phyloP scores from a whole-genome alignment of 2,329 filamentous ascomycete genomes.

The Xylariaceae sp. region DNA sequence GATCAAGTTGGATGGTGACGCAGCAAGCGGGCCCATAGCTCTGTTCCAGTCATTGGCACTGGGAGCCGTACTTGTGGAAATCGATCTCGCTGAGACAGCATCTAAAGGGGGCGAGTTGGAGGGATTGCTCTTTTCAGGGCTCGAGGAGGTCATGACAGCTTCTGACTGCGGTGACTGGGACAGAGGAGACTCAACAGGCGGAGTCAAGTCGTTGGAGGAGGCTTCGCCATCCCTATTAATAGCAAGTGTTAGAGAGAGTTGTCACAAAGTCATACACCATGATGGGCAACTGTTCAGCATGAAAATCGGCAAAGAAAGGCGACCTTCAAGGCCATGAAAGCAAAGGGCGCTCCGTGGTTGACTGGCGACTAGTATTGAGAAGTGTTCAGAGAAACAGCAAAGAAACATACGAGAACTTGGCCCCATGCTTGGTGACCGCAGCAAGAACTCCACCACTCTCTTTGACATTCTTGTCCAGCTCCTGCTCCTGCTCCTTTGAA shows the following conservation, averaged over 20 bases:
- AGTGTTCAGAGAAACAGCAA: background rate
- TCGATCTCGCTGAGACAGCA: slow-evolving; percentile 31
- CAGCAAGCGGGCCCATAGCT: slow-evolving; percentile 29
- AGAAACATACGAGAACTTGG: slow-evolving; percentile 31
- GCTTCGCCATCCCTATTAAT: slow-evolving; percentile 17
- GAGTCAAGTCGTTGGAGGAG: slow-evolving; percentile 23
- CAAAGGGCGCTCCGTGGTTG: slow-evolving; percentile 2
- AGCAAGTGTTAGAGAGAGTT: slow-evolving; percentile 16
- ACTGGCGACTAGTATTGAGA: slow-evolving; percentile 3
- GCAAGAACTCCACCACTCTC: slow-evolving; percentile 33
- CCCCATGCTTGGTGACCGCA: slow-evolving; percentile 35
- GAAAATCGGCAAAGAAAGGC: slow-evolving; percentile 16
- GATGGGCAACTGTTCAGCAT: background rate
- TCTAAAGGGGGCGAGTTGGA: slow-evolving; percentile 29
- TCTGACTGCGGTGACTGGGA: slow-evolving; percentile 30
- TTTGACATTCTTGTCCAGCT: slow-evolving; percentile 35
- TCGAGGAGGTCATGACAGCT: slow-evolving; percentile 28
- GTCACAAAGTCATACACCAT: background rate
- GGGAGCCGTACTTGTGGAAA: slow-evolving; percentile 31
- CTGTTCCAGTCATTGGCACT: slow-evolving; percentile 33
- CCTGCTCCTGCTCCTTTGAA: slow-evolving; percentile 36
- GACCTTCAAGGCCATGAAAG: slow-evolving; percentile 18
- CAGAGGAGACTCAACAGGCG: slow-evolving; percentile 27
- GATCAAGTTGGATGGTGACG: slow-evolving; percentile 33
- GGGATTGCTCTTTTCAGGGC: slow-evolving; percentile 28